phyloP scores from a whole-genome alignment of 805 yeast genomes.

The Metschnikowia bowlesiae region DNA sequence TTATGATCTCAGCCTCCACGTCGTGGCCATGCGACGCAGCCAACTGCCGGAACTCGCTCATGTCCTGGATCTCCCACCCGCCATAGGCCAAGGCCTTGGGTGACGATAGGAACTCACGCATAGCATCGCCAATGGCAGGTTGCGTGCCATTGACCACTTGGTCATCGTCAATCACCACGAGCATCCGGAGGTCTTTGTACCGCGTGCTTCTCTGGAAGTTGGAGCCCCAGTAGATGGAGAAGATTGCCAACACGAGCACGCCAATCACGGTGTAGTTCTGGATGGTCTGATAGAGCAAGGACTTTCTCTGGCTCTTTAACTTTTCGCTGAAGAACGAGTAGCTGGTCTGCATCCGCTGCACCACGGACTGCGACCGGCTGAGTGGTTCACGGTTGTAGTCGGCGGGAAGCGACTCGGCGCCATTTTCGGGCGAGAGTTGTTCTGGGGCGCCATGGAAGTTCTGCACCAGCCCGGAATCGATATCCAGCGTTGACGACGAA shows the following conservation, averaged over 20 bases:
- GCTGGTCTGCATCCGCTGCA: constrained; percentile 23
- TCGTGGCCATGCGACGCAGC: constrained; percentile 24
- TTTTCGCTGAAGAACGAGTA: constrained; percentile 31
- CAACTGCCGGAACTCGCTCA: constrained; percentile 22
- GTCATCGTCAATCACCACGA: constrained; percentile 38
- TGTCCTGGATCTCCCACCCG: constrained; percentile 34
- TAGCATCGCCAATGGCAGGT: constrained; percentile 28
- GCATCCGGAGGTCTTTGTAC: constrained; percentile 30
- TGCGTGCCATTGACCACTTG: constrained; percentile 16
- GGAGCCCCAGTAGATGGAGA: constrained; percentile 50
- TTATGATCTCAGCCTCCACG: constrained; percentile 35
- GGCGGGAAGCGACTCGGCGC: background rate
- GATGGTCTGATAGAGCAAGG: constrained; percentile 16
- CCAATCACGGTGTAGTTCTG: constrained; percentile 30
- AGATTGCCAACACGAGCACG: constrained; percentile 31
- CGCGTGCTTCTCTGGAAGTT: constrained; percentile 29
- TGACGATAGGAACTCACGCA: constrained; percentile 11
- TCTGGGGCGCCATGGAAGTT: background rate
- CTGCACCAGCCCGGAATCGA: background rate
- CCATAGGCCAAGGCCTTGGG: constrained; percentile 23
- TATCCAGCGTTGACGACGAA: background rate
- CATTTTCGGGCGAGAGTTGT: background rate
- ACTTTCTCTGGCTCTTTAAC: constrained; percentile 19
- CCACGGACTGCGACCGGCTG: constrained; percentile 9
- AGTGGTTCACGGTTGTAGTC: background rate